A percentile compares a stretch with the other conserved stretches of the same genome.
These are phyloP conservation scores for Acacia concinna DNA, from an alignment of 331 rosid species.

Conservation along the genomic window DNA sequence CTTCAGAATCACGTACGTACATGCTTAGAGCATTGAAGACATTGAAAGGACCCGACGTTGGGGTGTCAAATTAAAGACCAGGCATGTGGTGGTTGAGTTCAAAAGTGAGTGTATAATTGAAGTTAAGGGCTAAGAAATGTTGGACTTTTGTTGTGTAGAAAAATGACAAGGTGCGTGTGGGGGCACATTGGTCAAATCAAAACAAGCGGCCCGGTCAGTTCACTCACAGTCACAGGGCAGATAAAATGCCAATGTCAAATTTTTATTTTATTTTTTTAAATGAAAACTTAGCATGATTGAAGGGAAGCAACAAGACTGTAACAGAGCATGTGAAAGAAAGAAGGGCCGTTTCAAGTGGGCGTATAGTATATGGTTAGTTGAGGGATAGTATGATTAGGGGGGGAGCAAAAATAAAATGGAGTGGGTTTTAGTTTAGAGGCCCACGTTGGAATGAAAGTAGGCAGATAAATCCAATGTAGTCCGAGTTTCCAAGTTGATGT, in stretches of 20 bases:
- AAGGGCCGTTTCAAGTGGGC: background rate
- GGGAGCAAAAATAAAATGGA: background rate
- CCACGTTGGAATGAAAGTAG: background rate
- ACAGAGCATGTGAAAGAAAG: conserved; percentile 1
- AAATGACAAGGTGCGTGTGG: conserved; percentile 25
- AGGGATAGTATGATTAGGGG: background rate
- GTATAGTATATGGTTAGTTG: background rate
- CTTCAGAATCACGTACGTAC: conserved; percentile 24
- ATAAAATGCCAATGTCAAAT: background rate
- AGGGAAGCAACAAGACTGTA: background rate
- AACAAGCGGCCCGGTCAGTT: conserved; percentile 30
- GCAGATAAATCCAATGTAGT: background rate
- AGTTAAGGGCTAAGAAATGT: conserved; percentile 1
- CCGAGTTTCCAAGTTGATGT: conserved; percentile 25
- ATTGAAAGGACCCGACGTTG: conserved; percentile 46
- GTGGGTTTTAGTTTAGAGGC: background rate
- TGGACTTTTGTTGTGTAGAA: background rate
- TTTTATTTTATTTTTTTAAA: too few species aligned
- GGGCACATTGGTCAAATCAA: conserved; percentile 41
- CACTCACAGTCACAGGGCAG: conserved; percentile 3
- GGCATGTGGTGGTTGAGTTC: conserved; percentile 39
- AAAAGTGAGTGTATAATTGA: conserved; percentile 28
- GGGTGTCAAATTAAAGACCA: conserved; percentile 35
- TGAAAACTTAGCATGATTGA: conserved; percentile 26
- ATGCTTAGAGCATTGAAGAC: conserved; percentile 38